phyloP scores from a whole-genome alignment of 257 asterid genomes.

The Nicotiana tabacum region DNA sequence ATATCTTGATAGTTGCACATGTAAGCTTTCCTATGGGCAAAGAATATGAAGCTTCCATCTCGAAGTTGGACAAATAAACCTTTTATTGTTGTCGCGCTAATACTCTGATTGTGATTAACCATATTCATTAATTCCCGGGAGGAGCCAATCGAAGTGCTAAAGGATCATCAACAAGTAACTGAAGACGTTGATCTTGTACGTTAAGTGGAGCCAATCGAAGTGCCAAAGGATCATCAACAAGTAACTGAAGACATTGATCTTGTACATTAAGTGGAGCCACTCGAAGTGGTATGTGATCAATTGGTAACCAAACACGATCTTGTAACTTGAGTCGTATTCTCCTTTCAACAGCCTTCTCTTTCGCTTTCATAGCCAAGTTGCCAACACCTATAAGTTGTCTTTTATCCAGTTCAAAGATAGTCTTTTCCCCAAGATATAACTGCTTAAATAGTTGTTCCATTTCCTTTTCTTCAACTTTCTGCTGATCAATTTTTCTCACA shows the following conservation, averaged over 20 bases:
- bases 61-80: no score
- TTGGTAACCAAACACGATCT: no score
- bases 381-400: not conserved
- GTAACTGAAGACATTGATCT: no score
- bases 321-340: not conserved
- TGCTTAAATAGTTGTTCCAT: not conserved
- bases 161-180: not conserved
- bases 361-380: not conserved
- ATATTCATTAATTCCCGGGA: not conserved
- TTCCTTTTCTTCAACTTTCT: not conserved
- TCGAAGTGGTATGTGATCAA: no score
- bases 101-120: not conserved
- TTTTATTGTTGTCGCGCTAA: no score
- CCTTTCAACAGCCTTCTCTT: not conserved
- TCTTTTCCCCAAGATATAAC: not conserved
- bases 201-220: no score
- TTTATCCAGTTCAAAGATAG: not conserved
- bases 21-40: no score
- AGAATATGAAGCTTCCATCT: no score
- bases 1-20: no score
- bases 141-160: not conserved
- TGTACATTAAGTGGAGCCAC: no score
- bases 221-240: not conserved
- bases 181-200: not conserved
- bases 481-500: no score